These are phyloP conservation scores for Babesia microti DNA, from an alignment of 169 alveolate genomes.

Conservation along the genomic window DNA sequence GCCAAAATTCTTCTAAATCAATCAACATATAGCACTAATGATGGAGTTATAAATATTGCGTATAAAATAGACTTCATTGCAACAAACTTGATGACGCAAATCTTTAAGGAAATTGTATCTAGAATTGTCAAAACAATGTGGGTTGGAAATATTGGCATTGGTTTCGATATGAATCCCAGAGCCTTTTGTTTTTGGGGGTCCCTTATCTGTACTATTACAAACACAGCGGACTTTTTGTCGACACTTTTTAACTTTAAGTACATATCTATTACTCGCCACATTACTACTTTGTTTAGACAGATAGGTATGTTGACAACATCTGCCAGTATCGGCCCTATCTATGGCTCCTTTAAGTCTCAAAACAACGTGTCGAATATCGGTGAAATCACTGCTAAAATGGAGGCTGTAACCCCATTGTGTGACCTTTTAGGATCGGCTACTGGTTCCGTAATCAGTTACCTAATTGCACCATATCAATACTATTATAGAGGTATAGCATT, in stretches of 20 bases:
- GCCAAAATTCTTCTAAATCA: too few species aligned
- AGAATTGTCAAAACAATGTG: constrained; percentile 20
- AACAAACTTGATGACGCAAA: background rate
- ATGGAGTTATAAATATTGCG: background rate
- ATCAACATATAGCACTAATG: constrained; percentile 1
- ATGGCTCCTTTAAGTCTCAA: constrained; percentile 13
- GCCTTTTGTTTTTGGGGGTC: constrained; percentile 30
- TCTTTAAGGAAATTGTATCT: constrained; percentile 25
- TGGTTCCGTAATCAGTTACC: constrained; percentile 12
- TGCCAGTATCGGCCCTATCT: constrained; percentile 19
- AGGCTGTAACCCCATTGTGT: constrained; percentile 29
- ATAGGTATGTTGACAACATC: constrained; percentile 17
- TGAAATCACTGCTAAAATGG: constrained; percentile 37
- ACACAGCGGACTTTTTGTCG: constrained; percentile 9
- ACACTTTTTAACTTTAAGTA: constrained; percentile 11
- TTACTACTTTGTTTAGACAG: constrained; percentile 18
- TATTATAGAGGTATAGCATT: constrained; percentile 1
- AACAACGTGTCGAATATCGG: constrained; percentile 31
- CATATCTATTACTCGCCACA: constrained; percentile 10
- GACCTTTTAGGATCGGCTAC: constrained; percentile 36
- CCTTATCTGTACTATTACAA: constrained; percentile 18
- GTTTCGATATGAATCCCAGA: constrained; percentile 31
- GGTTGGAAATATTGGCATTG: constrained; percentile 36
- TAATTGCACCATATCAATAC: background rate
- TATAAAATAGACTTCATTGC: background rate